These are phyloP conservation scores for Xylariaceae sp. DNA, from an alignment of 2,329 filamentous ascomycete species.

Conservation along the genomic window DNA sequence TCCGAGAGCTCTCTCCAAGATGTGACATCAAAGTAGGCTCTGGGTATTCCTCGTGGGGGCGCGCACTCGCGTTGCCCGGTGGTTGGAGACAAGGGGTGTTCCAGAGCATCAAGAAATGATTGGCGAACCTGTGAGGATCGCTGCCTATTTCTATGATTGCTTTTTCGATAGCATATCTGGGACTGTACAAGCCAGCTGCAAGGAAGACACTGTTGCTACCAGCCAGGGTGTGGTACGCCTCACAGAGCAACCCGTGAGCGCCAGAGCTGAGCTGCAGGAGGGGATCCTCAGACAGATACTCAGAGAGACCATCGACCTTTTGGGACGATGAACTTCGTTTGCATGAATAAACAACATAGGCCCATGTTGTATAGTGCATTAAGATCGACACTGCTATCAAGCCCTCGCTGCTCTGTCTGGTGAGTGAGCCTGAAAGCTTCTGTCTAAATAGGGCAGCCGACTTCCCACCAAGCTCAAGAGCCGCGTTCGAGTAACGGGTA, in stretches of 20 bases:
- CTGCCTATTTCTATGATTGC: constrained; percentile 3
- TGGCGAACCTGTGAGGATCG: constrained; percentile 2
- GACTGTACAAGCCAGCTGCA: constrained; percentile 6
- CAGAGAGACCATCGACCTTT: not conserved
- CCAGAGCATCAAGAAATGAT: constrained; percentile 1
- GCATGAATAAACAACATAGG: constrained; percentile 1
- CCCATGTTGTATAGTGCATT: constrained; percentile 12
- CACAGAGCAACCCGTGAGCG: not conserved
- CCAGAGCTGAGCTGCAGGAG: constrained; percentile 12
- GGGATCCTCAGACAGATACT: constrained; percentile 4
- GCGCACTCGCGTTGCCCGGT: not conserved
- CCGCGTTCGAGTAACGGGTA: constrained; percentile 1
- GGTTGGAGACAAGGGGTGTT: not conserved
- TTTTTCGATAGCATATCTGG: constrained; percentile 4
- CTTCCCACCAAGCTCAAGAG: constrained; percentile 1
- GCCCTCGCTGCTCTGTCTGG: constrained; percentile 3
- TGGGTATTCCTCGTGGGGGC: not conserved
- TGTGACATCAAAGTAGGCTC: not conserved
- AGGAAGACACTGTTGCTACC: constrained; percentile 9
- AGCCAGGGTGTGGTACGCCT: constrained; percentile 2
- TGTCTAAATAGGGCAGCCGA: constrained; percentile 2
- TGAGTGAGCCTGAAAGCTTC: not conserved
- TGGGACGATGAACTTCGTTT: not conserved
- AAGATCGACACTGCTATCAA: constrained; percentile 5
- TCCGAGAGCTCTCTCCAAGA: no score